Base-by-base conservation (phyloP, 345 rosid species). In the Euphorbia tirucalli region DNA sequence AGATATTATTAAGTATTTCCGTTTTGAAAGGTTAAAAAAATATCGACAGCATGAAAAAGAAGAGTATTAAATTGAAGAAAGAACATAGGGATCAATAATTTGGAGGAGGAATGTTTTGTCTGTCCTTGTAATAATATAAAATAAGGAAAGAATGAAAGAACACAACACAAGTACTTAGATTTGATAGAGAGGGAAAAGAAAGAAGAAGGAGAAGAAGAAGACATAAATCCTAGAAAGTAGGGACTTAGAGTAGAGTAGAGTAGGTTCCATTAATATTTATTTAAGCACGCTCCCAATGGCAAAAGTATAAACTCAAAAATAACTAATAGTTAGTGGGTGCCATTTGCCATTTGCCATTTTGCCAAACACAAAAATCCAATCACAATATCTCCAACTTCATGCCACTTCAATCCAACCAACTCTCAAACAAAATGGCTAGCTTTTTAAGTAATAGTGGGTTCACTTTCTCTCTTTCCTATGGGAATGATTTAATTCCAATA, bases 391-490 rank as follows among this genome's bases (percentile, higher is more conserved):
- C 58, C 60, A n/a, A 43, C 28, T 32, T 58, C 79, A 75, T 64
- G 74, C 74, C 85, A 73, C 49, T 64, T 55, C 71, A 61, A 35
- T 79, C 81, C 85, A 82, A 77, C 3, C 18, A 22, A 32, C 68
- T 68, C 61, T 0, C 31, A 28, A 77, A 74, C 81, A 77, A 79
- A 68, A 52, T 68, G 68, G 30, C 25, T 9, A 30, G 13, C 8
- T 35, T 37, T 49, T 66, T 44, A 44, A 13, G 1, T 46, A 7
- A 13, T 27, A 69, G 60, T 49, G 71, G 75, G 24, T 74, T 49
- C 52, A 35, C 74, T 66, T 79, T 74, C 66, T 66, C 74, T 75
- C 59, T 69, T 74, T 74, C 77, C 78, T 43, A 77, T 57, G 66
- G 66, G 41, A 63, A 60, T 61, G 79, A 67, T 65, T 72, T 25